A percentile compares a stretch with the other conserved stretches of the same genome.
Conservation (phyloP, 2,329 filamentous ascomycete species). For the Hypoxylon sp. region DNA sequence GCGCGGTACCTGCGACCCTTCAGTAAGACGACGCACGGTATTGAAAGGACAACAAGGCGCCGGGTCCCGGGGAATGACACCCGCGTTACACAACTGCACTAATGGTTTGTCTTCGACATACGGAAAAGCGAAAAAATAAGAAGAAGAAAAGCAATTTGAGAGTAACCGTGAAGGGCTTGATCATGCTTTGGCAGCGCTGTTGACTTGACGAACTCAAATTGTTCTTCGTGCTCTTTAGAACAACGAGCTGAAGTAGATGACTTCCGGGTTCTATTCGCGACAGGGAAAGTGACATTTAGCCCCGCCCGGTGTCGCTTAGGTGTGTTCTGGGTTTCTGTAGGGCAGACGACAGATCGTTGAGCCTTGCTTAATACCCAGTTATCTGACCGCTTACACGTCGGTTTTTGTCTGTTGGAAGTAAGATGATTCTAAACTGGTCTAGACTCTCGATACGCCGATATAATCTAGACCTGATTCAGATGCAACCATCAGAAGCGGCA, state of each 20-base stretch:
- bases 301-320: constrained; percentile 3
- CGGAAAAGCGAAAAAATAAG: neutral
- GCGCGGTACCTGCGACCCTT: constrained; percentile 16
- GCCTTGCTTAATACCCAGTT: constrained; percentile 11
- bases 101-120: constrained; percentile 11
- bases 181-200: constrained; percentile 12
- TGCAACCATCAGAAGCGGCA: constrained; percentile 22
- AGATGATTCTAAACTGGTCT: constrained; percentile 10
- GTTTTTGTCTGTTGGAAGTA: constrained; percentile 9
- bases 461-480: constrained; percentile 21
- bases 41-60: constrained; percentile 8
- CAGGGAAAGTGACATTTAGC: constrained; percentile 4
- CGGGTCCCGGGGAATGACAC: constrained; percentile 22
- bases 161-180: constrained; percentile 1
- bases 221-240: no score
- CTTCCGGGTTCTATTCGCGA: no score
- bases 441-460: constrained; percentile 12
- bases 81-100: constrained; percentile 26
- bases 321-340: constrained; percentile 5
- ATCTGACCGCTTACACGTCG: constrained; percentile 15
- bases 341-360: constrained; percentile 18
- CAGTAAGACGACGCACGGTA: constrained; percentile 17
- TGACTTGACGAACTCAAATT: constrained; percentile 5
- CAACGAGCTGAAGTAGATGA: no score
- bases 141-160: no score